phyloP scores from a whole-genome alignment of 768 basidiomycete genomes.

The Gymnopilus dilepis region DNA sequence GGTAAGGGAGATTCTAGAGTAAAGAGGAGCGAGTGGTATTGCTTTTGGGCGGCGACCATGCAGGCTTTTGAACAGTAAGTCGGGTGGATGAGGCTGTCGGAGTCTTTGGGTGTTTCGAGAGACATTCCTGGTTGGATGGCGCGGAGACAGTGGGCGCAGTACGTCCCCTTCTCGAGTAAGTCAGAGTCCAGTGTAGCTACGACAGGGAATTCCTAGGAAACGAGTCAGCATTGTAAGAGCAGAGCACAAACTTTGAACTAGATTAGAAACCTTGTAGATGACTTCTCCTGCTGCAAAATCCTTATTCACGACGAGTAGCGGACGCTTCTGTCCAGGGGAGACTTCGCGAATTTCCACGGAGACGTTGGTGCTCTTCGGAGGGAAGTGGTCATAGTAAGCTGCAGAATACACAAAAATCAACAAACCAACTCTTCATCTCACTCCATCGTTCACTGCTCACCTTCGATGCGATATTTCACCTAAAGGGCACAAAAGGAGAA shows the following conservation, averaged over 20 bases:
- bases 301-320: slow-evolving; percentile 65
- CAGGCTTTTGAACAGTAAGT: slow-evolving; percentile 80
- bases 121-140: slow-evolving; percentile 51
- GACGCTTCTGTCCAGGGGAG: slow-evolving; percentile 43
- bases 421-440: slow-evolving; percentile 16
- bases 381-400: slow-evolving; percentile 84
- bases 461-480: slow-evolving; percentile 74
- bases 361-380: slow-evolving; percentile 74
- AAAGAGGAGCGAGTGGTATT: slow-evolving; percentile 76
- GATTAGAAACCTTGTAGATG: slow-evolving; percentile 87
- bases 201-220: slow-evolving; percentile 72
- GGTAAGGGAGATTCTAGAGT: slow-evolving; percentile 68
- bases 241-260: neutral
- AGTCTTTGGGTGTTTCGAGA: slow-evolving; percentile 45
- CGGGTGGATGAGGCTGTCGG: slow-evolving; percentile 62
- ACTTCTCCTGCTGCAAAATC: slow-evolving; percentile 74
- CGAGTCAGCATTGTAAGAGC: neutral
- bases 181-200: slow-evolving; percentile 75
- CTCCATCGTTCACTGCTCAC: slow-evolving; percentile 53
- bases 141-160: slow-evolving; percentile 80
- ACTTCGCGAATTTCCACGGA: slow-evolving; percentile 50
- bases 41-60: slow-evolving; percentile 54
- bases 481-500: slow-evolving; percentile 35
- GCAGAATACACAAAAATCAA: slow-evolving; percentile 26
- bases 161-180: slow-evolving; percentile 65